These are phyloP conservation scores for Ascomycota sp. DNA, from an alignment of 2,329 filamentous ascomycete genomes.

Conservation along the genomic window DNA sequence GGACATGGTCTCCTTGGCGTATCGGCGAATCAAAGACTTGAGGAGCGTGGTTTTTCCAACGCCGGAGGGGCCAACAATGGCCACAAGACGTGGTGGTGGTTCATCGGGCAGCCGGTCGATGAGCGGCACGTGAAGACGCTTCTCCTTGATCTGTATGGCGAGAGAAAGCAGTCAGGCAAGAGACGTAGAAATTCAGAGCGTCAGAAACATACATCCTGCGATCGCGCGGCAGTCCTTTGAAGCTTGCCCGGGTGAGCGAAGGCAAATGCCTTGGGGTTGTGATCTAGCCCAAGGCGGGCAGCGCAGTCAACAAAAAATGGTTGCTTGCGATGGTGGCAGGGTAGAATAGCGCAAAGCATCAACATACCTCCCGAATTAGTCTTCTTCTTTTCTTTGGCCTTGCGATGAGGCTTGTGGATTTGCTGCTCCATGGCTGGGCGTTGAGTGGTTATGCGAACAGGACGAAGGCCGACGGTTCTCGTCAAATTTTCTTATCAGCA, in stretches of 20 bases:
- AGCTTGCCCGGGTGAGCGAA: constrained; percentile 65
- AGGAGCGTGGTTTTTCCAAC: constrained; percentile 91
- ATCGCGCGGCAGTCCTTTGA: constrained; percentile 52
- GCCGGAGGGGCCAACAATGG: constrained; percentile 85
- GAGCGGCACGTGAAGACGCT: constrained; percentile 84
- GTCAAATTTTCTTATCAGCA: no score
- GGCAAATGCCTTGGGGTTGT: constrained; percentile 80
- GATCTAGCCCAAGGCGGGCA: constrained; percentile 28
- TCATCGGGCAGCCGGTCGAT: constrained; percentile 92
- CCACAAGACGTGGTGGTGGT: constrained; percentile 77
- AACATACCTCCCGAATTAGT: constrained; percentile 32
- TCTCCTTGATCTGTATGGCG: constrained; percentile 59
- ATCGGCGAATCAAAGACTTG: constrained; percentile 82
- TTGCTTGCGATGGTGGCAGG: no score
- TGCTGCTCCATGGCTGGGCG: constrained; percentile 52
- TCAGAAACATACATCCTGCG: constrained; percentile 37
- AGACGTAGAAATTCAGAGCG: no score
- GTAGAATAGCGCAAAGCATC: no score
- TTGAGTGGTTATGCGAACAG: no score
- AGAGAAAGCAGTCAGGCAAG: not conserved
- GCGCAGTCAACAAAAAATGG: not conserved
- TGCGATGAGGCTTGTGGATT: constrained; percentile 65
- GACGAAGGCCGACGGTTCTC: no score
- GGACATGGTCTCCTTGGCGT: constrained; percentile 86
- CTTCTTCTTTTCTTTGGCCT: constrained; percentile 77